phyloP scores from a whole-genome alignment of 2,329 filamentous ascomycete species.

The Calonectria crousiana region DNA sequence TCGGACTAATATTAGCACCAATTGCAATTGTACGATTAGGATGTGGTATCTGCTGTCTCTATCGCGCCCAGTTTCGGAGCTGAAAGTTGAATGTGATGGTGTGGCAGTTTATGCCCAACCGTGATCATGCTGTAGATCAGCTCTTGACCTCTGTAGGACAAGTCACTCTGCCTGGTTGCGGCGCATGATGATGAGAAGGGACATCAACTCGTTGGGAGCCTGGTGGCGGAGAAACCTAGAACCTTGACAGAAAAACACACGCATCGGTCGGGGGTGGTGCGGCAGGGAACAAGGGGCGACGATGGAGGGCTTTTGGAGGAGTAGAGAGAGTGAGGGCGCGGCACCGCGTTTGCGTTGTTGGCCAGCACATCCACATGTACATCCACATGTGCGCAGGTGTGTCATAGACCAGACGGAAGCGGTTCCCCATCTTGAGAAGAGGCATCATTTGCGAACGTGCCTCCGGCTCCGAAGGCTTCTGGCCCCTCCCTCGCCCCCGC shows the following conservation, averaged over 20 bases:
- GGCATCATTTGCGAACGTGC: constrained; percentile 11
- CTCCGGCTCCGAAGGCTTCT: constrained; percentile 3
- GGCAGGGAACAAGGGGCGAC: constrained; percentile 21
- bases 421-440: constrained; percentile 1
- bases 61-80: constrained; percentile 1
- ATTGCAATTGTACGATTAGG: constrained; percentile 27
- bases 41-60: constrained; percentile 23
- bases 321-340: background rate
- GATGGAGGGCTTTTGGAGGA: constrained; percentile 1
- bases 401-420: constrained; percentile 11
- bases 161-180: constrained; percentile 27
- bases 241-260: constrained; percentile 15
- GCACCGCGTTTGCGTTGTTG: constrained; percentile 16
- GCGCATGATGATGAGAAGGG: constrained; percentile 30
- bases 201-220: constrained; percentile 33
- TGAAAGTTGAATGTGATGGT: constrained; percentile 23
- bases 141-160: background rate
- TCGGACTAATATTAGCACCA: constrained; percentile 29
- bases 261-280: background rate
- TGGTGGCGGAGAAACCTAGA: constrained; percentile 20
- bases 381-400: constrained; percentile 14
- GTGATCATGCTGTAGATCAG: constrained; percentile 15
- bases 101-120: constrained; percentile 35
- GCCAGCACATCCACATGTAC: constrained; percentile 16
- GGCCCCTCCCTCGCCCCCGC: background rate